phyloP scores from a whole-genome alignment of 108 stramenopile genomes.

The Schizochytrium sp. region DNA sequence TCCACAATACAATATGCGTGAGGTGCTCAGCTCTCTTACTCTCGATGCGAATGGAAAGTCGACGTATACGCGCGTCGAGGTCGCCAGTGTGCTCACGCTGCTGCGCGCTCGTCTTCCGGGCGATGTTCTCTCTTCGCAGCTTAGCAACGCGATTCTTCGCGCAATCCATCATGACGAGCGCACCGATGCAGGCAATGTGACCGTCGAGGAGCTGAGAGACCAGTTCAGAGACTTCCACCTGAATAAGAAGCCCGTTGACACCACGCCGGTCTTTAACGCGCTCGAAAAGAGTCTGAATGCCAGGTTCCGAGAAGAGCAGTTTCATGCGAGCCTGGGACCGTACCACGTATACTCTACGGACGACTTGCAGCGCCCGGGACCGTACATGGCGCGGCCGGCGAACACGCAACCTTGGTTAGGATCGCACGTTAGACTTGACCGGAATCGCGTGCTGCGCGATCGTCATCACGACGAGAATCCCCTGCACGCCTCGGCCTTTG shows the following conservation, averaged over 20 bases:
- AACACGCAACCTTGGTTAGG: slow-evolving; percentile 3
- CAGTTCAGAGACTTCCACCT: neutral
- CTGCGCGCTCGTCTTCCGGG: neutral
- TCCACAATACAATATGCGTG: neutral
- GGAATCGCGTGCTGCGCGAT: neutral
- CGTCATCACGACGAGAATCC: neutral
- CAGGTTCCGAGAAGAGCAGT: neutral
- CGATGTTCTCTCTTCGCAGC: neutral
- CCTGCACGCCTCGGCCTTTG: neutral
- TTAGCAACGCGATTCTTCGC: neutral
- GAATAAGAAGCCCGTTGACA: neutral
- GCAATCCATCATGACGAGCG: neutral
- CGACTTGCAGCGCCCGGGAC: neutral
- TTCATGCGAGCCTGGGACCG: neutral
- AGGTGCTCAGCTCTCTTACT: neutral
- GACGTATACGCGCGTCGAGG: neutral
- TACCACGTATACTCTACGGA: neutral
- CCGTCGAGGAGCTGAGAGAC: neutral
- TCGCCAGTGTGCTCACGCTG: neutral
- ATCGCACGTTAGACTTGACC: neutral
- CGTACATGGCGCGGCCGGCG: neutral
- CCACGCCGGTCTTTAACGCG: neutral
- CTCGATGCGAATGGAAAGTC: neutral
- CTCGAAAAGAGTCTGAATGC: neutral
- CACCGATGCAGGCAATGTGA: neutral